phyloP scores from a whole-genome alignment of 1,139 yeast genomes.

The Pichia sp. region DNA sequence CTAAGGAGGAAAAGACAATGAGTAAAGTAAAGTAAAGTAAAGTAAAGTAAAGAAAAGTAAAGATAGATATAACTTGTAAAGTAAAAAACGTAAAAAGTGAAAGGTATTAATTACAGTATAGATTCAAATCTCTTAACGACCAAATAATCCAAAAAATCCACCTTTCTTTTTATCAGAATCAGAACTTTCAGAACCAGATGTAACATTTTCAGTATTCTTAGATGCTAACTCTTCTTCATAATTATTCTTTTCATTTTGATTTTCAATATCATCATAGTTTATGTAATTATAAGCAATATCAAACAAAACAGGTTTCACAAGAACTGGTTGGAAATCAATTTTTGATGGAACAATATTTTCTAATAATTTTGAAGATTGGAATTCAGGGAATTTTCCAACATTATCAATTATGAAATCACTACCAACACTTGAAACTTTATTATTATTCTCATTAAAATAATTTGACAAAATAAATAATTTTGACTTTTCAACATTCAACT shows the following conservation, averaged over 20 bases:
- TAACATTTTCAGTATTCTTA: background rate
- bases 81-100: background rate
- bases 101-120: background rate
- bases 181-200: slow-evolving; percentile 1
- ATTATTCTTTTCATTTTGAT: background rate
- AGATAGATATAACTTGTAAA: background rate
- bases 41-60: background rate
- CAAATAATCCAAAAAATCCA: slow-evolving; percentile 45
- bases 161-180: slow-evolving; percentile 31
- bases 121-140: slow-evolving; percentile 28
- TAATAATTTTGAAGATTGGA: slow-evolving; percentile 33
- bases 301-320: slow-evolving; percentile 81
- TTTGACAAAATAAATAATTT: slow-evolving; percentile 50
- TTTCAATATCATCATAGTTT: slow-evolving; percentile 33
- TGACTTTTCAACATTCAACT: slow-evolving; percentile 31
- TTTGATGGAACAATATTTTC: slow-evolving; percentile 43
- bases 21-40: background rate
- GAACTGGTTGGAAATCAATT: slow-evolving; percentile 42
- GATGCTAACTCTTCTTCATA: background rate
- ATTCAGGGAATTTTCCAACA: slow-evolving; percentile 39
- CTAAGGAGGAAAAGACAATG: background rate
- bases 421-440: slow-evolving; percentile 7
- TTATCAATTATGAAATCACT: slow-evolving; percentile 39
- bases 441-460: slow-evolving; percentile 27
- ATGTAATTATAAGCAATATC: slow-evolving; percentile 85